Evolutionary conservation across 2,329 filamentous ascomycete genomes (phyloP), one percentile per base, ranked within the genome.

Genomic region (Samsoniella hepiali): DNA sequence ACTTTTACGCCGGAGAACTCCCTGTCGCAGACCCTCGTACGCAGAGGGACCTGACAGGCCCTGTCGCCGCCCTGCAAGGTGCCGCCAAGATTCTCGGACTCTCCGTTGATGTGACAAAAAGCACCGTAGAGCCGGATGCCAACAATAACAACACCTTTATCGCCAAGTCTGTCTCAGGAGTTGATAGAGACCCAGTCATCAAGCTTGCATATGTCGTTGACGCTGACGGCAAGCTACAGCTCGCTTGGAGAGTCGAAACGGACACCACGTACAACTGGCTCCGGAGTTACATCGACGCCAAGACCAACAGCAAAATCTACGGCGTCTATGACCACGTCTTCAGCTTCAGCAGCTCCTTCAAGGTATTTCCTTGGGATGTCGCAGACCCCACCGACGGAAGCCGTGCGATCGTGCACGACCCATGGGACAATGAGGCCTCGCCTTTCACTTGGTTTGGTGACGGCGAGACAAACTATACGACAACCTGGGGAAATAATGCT

Each of bases 161-260:
- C 22, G 78, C 86, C 67, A 79, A 76, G 64, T 79, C 81, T 9
- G 80, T 80, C 7, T 74, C 74, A 2, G 83, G 84, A 9, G 78
- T 80, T 0, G 72, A 78, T 29, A 77, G 77, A 40, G 82, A 85
- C 64, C 84, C 84, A 0, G 78, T 84, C 68, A 83, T 82, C 3
- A 79, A 79, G 65, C 76, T 87, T 3, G 79, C 84, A 44, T 87
- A 87, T 72, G 76, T 85, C 49, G 75, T 79, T 67, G 81, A 79
- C 64, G 69, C 74, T 0, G 78, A 83, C 47, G 78, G 78, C 54
- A 73, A 69, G 2, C 74, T 87, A 5, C 77, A 76, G 7, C 74
- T 86, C 27, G 76, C 81, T 0, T 87, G 84, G 84, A 76, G 84
- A 69, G 75, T 87, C 11, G 84, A 87, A 77, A 87, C 84, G 2